Conservation (phyloP, 176 grass and related monocot species). For the Poa annua region DNA sequence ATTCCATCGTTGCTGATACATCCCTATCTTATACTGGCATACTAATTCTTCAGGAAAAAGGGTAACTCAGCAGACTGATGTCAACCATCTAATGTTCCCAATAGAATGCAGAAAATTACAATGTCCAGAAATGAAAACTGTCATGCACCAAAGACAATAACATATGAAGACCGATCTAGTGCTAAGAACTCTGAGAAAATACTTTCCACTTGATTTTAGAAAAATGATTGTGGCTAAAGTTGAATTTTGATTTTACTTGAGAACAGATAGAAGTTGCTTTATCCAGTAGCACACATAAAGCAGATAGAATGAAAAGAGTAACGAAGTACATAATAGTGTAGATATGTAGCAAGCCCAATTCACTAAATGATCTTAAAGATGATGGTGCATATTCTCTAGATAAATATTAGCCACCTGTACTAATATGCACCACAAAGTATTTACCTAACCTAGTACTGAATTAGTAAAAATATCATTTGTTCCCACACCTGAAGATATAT, state of each 20-base stretch:
- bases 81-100: background rate
- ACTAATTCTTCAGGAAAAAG: background rate
- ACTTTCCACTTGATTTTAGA: background rate
- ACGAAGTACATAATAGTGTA: background rate
- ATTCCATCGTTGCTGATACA: background rate
- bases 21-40: background rate
- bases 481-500: too few species aligned
- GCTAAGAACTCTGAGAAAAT: background rate
- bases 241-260: too few species aligned
- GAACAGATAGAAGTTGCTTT: constrained; percentile 34
- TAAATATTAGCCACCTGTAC: too few species aligned
- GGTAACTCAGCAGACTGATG: background rate
- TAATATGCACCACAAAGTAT: too few species aligned
- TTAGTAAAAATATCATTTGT: too few species aligned
- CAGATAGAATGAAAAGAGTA: background rate
- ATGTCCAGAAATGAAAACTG: background rate
- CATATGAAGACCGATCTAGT: background rate
- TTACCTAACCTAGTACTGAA: too few species aligned
- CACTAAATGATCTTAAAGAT: too few species aligned
- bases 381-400: too few species aligned
- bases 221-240: background rate
- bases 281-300: constrained; percentile 18
- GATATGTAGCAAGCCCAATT: too few species aligned
- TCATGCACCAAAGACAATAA: background rate
- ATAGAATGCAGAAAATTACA: background rate